Evolutionary conservation across 768 basidiomycete species (phyloP), one percentile per base, ranked within the genome.

Genomic region (Krasilnikovozyma curviuscula): DNA sequence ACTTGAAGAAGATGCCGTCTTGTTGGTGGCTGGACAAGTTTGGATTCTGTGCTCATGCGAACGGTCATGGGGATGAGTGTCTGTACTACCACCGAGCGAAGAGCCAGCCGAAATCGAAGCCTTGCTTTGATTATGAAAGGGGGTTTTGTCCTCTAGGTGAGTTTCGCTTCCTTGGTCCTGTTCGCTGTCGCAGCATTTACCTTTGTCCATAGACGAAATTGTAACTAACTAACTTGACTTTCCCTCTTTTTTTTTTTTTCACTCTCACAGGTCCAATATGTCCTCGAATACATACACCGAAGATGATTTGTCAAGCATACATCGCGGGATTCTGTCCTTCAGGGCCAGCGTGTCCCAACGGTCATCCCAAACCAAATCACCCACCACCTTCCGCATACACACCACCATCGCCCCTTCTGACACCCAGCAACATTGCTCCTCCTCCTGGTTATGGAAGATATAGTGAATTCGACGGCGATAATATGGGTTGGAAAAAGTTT

Each of bases 11-110:
- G 52, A 97, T 97, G 89, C 93, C 93, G 6, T 85, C 95, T 63
- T 97, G 93, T 60, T 93, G 86, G 80, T 97, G 88, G 88, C 95
- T 78, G 64, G 84, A 84, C 44, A 93, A 91, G 65, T 89, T 86
- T 59, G 93, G 93, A 14, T 97, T 88, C 65, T 97, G 93, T 64
- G 83, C 84, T 23, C n/a, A n/a, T n/a, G n/a, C n/a, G n/a, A 80
- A 88, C 18, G 91, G 93, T 48, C 88, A 91, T 57, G 50, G 50
- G n/a, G 52, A 60, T 25, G 89, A 97, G 65, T 98, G 93, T 63
- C 70, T 98, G 56, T 98, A 97, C 54, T 63, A 62, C 33, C 69
- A 69, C 63, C n/a, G n/a, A n/a, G n/a, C n/a, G n/a, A n/a, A n/a
- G n/a, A n/a, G n/a, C n/a, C n/a, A n/a, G n/a, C 83, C 84, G 14